These are phyloP conservation scores for button mushroom (Agaricus bisporus) DNA, from an alignment of 768 basidiomycete species.

Conservation along the genomic window DNA sequence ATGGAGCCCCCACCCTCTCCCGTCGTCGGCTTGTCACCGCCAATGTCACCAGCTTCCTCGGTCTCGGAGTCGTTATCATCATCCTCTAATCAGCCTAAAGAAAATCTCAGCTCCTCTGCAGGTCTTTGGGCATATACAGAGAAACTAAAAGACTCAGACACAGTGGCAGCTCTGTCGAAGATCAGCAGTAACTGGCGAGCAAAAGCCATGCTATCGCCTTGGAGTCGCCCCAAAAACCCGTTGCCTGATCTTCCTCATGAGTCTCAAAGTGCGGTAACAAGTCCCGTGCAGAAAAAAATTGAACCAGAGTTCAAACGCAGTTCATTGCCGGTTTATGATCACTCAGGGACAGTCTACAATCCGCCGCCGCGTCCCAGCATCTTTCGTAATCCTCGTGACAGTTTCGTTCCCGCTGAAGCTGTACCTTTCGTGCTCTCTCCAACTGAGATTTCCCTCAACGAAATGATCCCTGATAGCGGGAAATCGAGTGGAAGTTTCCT, in stretches of 20 bases:
- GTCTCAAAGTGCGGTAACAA: slow-evolving; percentile 4
- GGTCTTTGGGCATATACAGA: slow-evolving; percentile 68
- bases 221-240: slow-evolving; percentile 22
- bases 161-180: slow-evolving; percentile 65
- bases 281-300: background rate
- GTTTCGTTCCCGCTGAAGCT: slow-evolving; percentile 30
- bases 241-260: background rate
- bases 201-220: slow-evolving; percentile 44
- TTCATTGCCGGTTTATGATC: slow-evolving; percentile 8
- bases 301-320: slow-evolving; percentile 8
- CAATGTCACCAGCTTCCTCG: background rate
- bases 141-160: slow-evolving; percentile 67
- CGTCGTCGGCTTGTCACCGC: background rate
- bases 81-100: slow-evolving; percentile 25
- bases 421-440: slow-evolving; percentile 17
- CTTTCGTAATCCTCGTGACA: slow-evolving; percentile 55
- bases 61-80: slow-evolving; percentile 14
- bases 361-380: slow-evolving; percentile 52
- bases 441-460: slow-evolving; percentile 12
- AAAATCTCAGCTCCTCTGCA: slow-evolving; percentile 16
- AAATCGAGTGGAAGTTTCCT: slow-evolving; percentile 14
- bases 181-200: slow-evolving; percentile 74
- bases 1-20: slow-evolving; percentile 55
- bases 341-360: slow-evolving; percentile 25
- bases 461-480: background rate